Evolutionary conservation across 2,329 filamentous ascomycete genomes (phyloP).

Genomic region (Thielaviopsis euricoi): DNA sequence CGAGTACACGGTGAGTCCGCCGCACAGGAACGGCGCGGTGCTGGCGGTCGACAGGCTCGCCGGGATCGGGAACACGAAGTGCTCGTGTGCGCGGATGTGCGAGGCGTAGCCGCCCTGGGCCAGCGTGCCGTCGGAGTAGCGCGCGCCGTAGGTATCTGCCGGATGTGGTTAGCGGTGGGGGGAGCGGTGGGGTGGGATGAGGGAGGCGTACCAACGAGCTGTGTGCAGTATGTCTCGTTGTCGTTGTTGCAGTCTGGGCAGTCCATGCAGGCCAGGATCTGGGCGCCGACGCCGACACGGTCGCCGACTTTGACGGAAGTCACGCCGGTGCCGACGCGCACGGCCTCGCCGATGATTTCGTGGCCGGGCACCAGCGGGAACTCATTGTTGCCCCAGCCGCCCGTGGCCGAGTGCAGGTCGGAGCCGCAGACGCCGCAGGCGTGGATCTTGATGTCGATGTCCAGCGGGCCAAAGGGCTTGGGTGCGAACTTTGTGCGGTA

Average conservation of each 20-base stretch:
- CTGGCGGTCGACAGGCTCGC: slow-evolving; percentile 42
- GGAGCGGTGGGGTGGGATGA: no score
- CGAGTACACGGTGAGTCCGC: slow-evolving; percentile 61
- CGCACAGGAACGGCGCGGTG: slow-evolving; percentile 68
- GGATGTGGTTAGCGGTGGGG: no score
- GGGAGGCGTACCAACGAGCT: slow-evolving; percentile 37
- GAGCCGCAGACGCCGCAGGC: slow-evolving; percentile 55
- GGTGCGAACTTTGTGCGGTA: slow-evolving; percentile 45
- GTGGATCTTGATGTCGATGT: slow-evolving; percentile 70
- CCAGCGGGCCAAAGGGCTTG: slow-evolving; percentile 67
- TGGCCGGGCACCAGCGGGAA: slow-evolving; percentile 47
- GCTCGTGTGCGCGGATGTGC: slow-evolving; percentile 58
- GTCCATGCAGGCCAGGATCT: slow-evolving; percentile 46
- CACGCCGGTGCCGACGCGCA: slow-evolving; percentile 48
- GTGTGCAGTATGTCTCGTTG: slow-evolving; percentile 52
- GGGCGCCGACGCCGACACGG: slow-evolving; percentile 53
- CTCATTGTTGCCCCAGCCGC: slow-evolving; percentile 42
- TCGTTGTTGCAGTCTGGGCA: slow-evolving; percentile 49
- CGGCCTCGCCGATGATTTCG: slow-evolving; percentile 45
- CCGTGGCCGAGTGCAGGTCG: slow-evolving; percentile 49
- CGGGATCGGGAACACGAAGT: slow-evolving; percentile 59
- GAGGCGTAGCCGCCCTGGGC: slow-evolving; percentile 45
- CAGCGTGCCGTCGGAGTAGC: slow-evolving; percentile 44
- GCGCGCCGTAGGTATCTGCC: slow-evolving; percentile 41
- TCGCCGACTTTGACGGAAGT: slow-evolving; percentile 40